Evolutionary conservation across 1,284 basidiomycete species (phyloP), one percentile per base, ranked within the genome.

Genomic region (Pseudozyma flocculosa): DNA sequence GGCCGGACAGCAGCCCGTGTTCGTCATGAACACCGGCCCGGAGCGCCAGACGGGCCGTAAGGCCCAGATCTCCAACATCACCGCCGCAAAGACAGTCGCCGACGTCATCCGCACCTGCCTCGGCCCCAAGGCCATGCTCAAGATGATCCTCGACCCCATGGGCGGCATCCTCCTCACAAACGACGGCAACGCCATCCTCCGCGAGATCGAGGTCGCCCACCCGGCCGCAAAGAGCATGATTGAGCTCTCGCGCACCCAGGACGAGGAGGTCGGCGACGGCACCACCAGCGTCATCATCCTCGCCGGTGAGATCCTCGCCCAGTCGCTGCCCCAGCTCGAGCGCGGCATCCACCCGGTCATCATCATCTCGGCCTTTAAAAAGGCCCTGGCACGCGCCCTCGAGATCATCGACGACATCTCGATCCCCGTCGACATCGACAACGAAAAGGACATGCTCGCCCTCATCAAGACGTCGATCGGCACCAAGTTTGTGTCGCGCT

Each of bases 161-260:
- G 95, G 95, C 71, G 95, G 98, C 84, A 93, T 99, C 40, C 98
- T 94, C 37, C 98, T 99, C 79, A 96, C 94, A 52, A 99, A 99
- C 80, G 95, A 98, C 81, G 95, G 95, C 45, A 95, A 95, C 22
- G 98, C 95, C 29, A 99, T 99, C 70, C 86, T 98, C 40, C 88
- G 90, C 29, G 84, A 98, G 22, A 83, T 97, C 42, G 87, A 91
- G 40, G 92, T 96, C 46, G 77, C 92, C 69, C 92, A 96, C 78
- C 92, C 94, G 40, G 92, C 94, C 7, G 92, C 82, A 30, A 87
- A 91, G 60, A 94, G 98, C 61, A 90, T 99, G 64, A 94, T 98
- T 47, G 93, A 97, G 80, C 87, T 99, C 40, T 93, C 95, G 1
- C 92, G 97, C 81, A 97, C 98, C 78, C 94, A 98, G 80, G 95